phyloP scores from a whole-genome alignment of 139 green algal species.

The Chlorella sorokiniana region DNA sequence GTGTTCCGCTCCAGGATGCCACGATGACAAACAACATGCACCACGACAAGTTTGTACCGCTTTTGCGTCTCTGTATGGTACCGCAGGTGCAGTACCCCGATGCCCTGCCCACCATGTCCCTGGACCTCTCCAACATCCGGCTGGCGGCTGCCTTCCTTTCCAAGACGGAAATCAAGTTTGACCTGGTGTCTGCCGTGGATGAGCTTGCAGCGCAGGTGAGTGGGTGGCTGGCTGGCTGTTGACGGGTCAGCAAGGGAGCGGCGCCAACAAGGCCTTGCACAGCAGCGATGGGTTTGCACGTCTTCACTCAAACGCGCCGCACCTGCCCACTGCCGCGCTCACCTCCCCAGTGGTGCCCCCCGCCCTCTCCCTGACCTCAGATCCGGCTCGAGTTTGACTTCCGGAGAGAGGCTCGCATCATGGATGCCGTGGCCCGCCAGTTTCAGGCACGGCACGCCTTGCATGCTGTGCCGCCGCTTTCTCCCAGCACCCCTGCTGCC shows the following conservation, averaged over 20 bases:
- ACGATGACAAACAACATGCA: no score
- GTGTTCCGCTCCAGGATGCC: no score
- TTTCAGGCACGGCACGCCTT: slow-evolving; percentile 53
- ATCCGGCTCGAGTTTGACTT: slow-evolving; percentile 94
- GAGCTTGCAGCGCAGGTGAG: slow-evolving; percentile 81
- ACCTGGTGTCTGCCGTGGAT: slow-evolving; percentile 88
- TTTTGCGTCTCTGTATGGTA: not conserved
- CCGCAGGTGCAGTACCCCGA: slow-evolving; percentile 84
- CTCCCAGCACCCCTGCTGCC: not conserved
- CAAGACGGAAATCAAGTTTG: slow-evolving; percentile 92
- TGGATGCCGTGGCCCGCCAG: slow-evolving; percentile 81
- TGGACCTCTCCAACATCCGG: slow-evolving; percentile 85
- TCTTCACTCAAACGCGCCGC: not conserved
- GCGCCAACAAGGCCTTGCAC: no score
- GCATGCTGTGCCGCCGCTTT: not conserved
- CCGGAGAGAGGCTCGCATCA: slow-evolving; percentile 82
- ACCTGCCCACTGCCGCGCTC: no score
- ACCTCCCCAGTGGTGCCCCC: not conserved
- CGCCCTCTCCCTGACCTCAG: not conserved
- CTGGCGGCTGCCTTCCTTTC: slow-evolving; percentile 71
- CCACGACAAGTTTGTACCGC: no score
- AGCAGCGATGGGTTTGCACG: not conserved
- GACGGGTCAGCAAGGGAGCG: no score
- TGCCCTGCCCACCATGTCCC: slow-evolving; percentile 74
- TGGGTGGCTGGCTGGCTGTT: not conserved